phyloP scores from a whole-genome alignment of 2,329 filamentous ascomycete species.

The Trichoderma pleuroti region DNA sequence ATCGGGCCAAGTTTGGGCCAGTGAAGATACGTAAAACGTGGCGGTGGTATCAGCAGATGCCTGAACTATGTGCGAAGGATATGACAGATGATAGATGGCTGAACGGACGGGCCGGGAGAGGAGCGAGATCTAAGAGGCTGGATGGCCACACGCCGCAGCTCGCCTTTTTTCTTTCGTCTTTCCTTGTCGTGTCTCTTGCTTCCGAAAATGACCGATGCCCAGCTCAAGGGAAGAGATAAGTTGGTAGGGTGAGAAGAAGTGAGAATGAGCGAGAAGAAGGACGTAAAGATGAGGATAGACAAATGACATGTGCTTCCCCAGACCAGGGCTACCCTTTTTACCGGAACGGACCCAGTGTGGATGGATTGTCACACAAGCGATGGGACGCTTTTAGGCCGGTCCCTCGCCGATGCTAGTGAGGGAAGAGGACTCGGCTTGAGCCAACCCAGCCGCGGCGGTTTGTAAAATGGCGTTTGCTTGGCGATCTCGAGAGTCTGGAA shows the following conservation, averaged over 20 bases:
- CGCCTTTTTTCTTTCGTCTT: neutral
- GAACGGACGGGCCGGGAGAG: neutral
- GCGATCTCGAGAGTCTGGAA: slow-evolving; percentile 7
- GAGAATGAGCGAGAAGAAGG: slow-evolving; percentile 17
- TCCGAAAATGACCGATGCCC: slow-evolving; percentile 12
- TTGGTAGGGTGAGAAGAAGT: slow-evolving; percentile 16
- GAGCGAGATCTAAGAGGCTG: neutral
- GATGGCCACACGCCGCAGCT: neutral
- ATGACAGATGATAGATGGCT: slow-evolving; percentile 12
- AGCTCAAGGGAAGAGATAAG: neutral
- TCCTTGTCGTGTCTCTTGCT: neutral
- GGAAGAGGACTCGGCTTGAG: neutral
- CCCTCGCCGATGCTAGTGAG: slow-evolving; percentile 15
- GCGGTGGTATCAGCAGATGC: slow-evolving; percentile 8
- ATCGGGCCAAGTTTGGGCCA: slow-evolving; percentile 12
- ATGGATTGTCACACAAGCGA: slow-evolving; percentile 10
- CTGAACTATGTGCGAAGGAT: slow-evolving; percentile 5
- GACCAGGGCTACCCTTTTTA: slow-evolving; percentile 19
- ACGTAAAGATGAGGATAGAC: slow-evolving; percentile 5
- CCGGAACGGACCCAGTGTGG: slow-evolving; percentile 18
- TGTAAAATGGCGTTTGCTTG: slow-evolving; percentile 15
- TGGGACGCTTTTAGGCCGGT: slow-evolving; percentile 11
- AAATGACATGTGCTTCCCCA: slow-evolving; percentile 21
- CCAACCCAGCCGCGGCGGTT: slow-evolving; percentile 10
- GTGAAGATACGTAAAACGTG: neutral